phyloP scores from a whole-genome alignment of 2,329 filamentous ascomycete species.

The Colletotrichum eremochloae region DNA sequence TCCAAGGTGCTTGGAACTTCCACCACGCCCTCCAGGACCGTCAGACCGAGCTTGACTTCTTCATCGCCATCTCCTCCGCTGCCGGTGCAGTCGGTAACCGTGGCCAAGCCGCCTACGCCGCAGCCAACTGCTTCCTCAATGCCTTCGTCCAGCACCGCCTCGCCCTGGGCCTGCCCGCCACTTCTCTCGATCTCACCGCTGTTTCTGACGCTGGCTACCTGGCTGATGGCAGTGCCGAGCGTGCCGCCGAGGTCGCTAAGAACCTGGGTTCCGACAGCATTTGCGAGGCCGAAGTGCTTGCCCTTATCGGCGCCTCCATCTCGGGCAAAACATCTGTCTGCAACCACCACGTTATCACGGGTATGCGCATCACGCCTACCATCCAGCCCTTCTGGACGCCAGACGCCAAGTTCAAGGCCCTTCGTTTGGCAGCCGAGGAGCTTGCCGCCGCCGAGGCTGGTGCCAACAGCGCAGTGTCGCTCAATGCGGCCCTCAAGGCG shows the following conservation, averaged over 20 bases:
- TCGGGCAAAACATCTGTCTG: conserved; percentile 57
- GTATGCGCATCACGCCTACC: conserved; percentile 62
- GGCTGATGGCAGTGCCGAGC: conserved; percentile 59
- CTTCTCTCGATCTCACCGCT: conserved; percentile 66
- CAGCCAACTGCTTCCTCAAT: conserved; percentile 63
- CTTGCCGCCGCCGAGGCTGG: conserved; percentile 53
- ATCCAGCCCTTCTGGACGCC: conserved; percentile 66
- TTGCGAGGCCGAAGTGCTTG: conserved; percentile 66
- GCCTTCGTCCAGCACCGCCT: conserved; percentile 58
- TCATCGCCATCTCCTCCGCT: conserved; percentile 66
- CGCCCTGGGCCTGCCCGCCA: conserved; percentile 56
- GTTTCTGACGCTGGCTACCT: conserved; percentile 66
- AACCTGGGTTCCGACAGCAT: conserved; percentile 64
- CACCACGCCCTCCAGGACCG: conserved; percentile 58
- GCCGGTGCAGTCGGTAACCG: conserved; percentile 65
- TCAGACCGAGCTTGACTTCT: conserved; percentile 61
- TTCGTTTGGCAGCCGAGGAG: conserved; percentile 57
- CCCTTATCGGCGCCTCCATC: conserved; percentile 65
- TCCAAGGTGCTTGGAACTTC: conserved; percentile 67
- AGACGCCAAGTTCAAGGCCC: conserved; percentile 67
- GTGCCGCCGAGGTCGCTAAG: conserved; percentile 61
- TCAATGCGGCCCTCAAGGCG: conserved; percentile 58
- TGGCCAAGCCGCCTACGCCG: conserved; percentile 66
- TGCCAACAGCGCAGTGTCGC: conserved; percentile 50
- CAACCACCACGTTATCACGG: conserved; percentile 66